Base-by-base conservation (phyloP, 495 filamentous ascomycete species). In the Podospora pseudoanserina region DNA sequence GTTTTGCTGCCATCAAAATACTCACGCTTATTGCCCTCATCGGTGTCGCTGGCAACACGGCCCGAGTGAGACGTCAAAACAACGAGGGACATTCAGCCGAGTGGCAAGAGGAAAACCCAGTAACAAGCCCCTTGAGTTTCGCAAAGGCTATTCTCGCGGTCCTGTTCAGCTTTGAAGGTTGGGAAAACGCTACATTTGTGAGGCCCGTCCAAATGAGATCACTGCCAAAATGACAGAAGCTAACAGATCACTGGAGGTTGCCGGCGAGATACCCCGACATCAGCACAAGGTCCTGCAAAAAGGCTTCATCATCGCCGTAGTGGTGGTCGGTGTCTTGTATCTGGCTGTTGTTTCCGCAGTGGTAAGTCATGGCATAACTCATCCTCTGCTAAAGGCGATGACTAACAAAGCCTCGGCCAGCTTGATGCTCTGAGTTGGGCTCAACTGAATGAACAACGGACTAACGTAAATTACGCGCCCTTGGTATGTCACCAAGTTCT, bases 151-250 rank as follows among this genome's bases (percentile, higher is more conserved):
- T 60, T 5, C 26, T 60, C n/a, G 58, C 58, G 5, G 58, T 60
- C 4, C 58, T 60, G 6, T 60, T 60, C 26, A 26, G 19, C 5
- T 60, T 60, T 26, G 58, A 60, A 30, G 58, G 58, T 60, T 60
- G 58, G 58, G 58, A 60, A 30, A 60, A 60, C 23, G 58, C 58
- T 16, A 60, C 58, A 23, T 60, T 60, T 60, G 58, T 60, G 19
- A n/a, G 54, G 0, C 4, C 54, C 15, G 18, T n/a, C 16, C 54
- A 13, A 18, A 13, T 16, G 5, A 18, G 54, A 18, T 20, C 54
- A n/a, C 4, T 16, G 15, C 15, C 54, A 56, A 20, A 16, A 56
- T 0, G 6, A 16, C 54, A 6, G 4, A 1, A 5, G 18, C 54
- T 56, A 16, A 56, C 54, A 56, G 54, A 56, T 56, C 19, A 56